Evolutionary conservation across 2,329 filamentous ascomycete genomes (phyloP).

Genomic region (Coniochaeta pulveracea): DNA sequence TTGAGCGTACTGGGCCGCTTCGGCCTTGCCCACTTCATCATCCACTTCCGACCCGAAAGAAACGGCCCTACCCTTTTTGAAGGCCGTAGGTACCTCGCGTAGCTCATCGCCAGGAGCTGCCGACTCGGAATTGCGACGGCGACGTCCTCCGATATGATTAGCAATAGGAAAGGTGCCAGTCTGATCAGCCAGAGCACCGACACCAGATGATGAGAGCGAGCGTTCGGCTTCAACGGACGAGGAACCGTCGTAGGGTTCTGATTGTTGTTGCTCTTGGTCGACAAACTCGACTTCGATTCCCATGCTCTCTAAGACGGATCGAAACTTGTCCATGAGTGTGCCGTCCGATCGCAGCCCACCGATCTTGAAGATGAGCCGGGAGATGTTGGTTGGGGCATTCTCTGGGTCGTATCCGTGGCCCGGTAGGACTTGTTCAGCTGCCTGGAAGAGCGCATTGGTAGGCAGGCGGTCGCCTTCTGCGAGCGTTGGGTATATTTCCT

Average conservation of each 20-base stretch:
- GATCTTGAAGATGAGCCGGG: conserved; percentile 70
- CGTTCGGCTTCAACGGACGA: conserved; percentile 1
- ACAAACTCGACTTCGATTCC: conserved; percentile 60
- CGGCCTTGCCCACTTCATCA: too few species aligned
- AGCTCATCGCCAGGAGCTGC: conserved; percentile 5
- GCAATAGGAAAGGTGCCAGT: conserved; percentile 8
- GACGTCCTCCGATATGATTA: conserved; percentile 8
- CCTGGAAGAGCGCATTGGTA: conserved; percentile 68
- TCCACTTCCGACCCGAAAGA: conserved; percentile 7
- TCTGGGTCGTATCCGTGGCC: conserved; percentile 60
- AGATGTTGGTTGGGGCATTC: conserved; percentile 60
- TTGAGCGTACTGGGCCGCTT: too few species aligned
- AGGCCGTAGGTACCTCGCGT: conserved; percentile 1
- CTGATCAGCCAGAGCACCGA: conserved; percentile 4
- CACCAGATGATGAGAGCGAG: conserved; percentile 3
- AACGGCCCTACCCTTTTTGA: conserved; percentile 6
- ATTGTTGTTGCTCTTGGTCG: conserved; percentile 8
- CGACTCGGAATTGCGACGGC: conserved; percentile 14
- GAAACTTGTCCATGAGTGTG: conserved; percentile 58
- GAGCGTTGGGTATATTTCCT: conserved; percentile 46
- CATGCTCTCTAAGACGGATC: conserved; percentile 54
- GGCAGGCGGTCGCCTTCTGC: conserved; percentile 54
- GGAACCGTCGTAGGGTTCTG: conserved; percentile 3
- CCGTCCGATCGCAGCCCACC: conserved; percentile 49
- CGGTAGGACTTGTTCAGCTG: conserved; percentile 68